A percentile compares a stretch with the other conserved stretches of the same genome.
These are phyloP conservation scores for Cladosporium cucumerinum DNA, from an alignment of 2,329 filamentous ascomycete genomes.

Conservation along the genomic window DNA sequence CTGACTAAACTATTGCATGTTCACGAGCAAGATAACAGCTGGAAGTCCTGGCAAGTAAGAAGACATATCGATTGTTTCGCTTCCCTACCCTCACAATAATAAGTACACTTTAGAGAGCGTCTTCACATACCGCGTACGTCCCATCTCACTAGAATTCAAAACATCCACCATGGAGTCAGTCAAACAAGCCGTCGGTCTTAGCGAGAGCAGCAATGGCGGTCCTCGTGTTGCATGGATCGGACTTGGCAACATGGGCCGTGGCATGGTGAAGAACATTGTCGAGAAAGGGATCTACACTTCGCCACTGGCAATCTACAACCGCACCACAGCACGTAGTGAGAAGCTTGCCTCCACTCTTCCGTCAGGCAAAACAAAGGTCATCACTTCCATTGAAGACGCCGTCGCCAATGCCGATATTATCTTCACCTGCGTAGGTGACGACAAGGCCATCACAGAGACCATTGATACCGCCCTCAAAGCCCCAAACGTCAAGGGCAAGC, in stretches of 20 bases:
- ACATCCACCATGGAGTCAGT: slow-evolving; percentile 1
- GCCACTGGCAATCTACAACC: slow-evolving; percentile 77
- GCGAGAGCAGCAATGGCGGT: background rate
- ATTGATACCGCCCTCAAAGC: slow-evolving; percentile 46
- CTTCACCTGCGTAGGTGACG: slow-evolving; percentile 75
- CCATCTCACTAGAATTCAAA: background rate
- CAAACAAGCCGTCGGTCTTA: slow-evolving; percentile 8
- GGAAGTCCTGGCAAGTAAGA: background rate
- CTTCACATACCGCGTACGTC: background rate
- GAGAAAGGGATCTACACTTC: slow-evolving; percentile 69
- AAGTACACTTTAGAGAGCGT: background rate
- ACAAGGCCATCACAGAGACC: slow-evolving; percentile 17
- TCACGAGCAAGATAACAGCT: background rate
- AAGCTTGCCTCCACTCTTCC: slow-evolving; percentile 62
- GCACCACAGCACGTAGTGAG: slow-evolving; percentile 63
- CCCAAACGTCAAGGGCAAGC: slow-evolving; percentile 67
- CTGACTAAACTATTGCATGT: background rate
- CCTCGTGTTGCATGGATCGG: slow-evolving; percentile 69
- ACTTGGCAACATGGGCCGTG: slow-evolving; percentile 82
- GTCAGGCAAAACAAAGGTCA: slow-evolving; percentile 60
- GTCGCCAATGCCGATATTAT: slow-evolving; percentile 70
- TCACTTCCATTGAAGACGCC: slow-evolving; percentile 62
- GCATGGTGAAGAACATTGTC: slow-evolving; percentile 80
- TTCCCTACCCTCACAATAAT: background rate
- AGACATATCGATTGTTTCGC: background rate